Percentiles rank a stretch among this genome's conserved stretches.
Conservation (phyloP, 495 filamentous ascomycete genomes). For the Podospora tetraspora region DNA sequence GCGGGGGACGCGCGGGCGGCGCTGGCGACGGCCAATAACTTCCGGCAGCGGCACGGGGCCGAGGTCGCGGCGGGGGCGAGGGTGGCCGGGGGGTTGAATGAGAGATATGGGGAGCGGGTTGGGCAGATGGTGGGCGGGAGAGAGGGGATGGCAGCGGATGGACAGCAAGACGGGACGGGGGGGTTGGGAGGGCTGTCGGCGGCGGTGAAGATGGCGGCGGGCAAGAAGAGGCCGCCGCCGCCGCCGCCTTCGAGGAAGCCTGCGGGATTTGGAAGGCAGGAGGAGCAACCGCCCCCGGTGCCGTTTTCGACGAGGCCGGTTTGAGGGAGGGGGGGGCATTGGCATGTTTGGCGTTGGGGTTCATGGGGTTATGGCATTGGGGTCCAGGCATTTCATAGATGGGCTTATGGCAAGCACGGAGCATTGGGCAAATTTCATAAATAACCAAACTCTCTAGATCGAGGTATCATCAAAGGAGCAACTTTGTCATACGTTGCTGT, state of each 20-base stretch:
- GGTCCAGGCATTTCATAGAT: background rate
- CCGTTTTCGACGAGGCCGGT: slow-evolving; percentile 42
- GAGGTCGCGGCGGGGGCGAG: slow-evolving; percentile 63
- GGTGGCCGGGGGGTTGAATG: slow-evolving; percentile 52
- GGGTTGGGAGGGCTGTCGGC: background rate
- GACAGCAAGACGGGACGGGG: background rate
- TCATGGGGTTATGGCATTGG: background rate
- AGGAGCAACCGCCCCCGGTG: slow-evolving; percentile 45
- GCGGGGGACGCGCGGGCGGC: slow-evolving; percentile 49
- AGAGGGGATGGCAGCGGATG: background rate
- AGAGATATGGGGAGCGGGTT: slow-evolving; percentile 37
- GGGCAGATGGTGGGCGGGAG: background rate
- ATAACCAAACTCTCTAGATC: slow-evolving; percentile 9
- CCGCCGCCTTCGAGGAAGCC: slow-evolving; percentile 56
- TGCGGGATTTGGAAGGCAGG: background rate
- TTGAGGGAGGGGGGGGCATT: slow-evolving; percentile 16
- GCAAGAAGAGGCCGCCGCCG: slow-evolving; percentile 62
- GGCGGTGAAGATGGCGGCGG: slow-evolving; percentile 28
- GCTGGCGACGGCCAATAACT: slow-evolving; percentile 60
- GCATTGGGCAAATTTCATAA: background rate
- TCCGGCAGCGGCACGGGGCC: slow-evolving; percentile 67
- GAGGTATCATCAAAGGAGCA: slow-evolving; percentile 13
- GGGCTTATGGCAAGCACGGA: background rate
- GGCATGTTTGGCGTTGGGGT: background rate
- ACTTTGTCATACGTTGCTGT: slow-evolving; percentile 9